Percentiles rank a stretch among this genome's conserved stretches.
Evolutionary conservation across 2,329 filamentous ascomycete species (phyloP).

Genomic region (Botrytis hyacinthi): DNA sequence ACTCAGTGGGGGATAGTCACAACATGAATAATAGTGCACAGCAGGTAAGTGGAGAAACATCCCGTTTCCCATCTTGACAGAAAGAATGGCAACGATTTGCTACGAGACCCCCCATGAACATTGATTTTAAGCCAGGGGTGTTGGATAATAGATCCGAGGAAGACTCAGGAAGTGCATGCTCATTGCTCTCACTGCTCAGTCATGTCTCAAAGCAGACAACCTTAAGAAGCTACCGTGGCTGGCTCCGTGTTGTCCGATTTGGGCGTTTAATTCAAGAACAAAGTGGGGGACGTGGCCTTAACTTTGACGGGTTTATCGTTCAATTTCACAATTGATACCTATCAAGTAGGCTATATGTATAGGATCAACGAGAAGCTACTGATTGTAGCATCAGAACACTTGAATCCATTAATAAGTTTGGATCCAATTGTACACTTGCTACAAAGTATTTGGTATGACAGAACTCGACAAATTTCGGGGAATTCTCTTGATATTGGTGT

Average conservation of each 20-base stretch:
- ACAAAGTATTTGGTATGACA: neutral
- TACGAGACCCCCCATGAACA: neutral
- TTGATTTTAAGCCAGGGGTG: neutral
- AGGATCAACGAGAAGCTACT: neutral
- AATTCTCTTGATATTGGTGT: too few species aligned
- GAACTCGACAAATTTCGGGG: neutral
- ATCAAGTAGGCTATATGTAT: neutral
- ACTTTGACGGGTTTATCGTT: neutral
- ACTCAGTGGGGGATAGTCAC: neutral
- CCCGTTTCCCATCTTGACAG: neutral
- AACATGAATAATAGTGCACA: neutral
- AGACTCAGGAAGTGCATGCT: neutral
- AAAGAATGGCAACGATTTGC: neutral
- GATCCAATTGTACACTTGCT: neutral
- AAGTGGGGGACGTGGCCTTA: neutral
- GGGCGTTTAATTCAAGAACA: neutral
- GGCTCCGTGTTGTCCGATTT: neutral
- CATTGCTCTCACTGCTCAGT: neutral
- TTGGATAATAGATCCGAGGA: conserved; percentile 1
- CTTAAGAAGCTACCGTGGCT: neutral
- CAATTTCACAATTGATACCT: neutral
- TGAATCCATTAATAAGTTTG: neutral
- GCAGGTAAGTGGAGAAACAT: conserved; percentile 6
- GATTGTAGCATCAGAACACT: neutral
- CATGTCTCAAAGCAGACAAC: neutral